Conservation (phyloP, 192 early-diverging fungal species). For the Gamsiella multidivaricata region DNA sequence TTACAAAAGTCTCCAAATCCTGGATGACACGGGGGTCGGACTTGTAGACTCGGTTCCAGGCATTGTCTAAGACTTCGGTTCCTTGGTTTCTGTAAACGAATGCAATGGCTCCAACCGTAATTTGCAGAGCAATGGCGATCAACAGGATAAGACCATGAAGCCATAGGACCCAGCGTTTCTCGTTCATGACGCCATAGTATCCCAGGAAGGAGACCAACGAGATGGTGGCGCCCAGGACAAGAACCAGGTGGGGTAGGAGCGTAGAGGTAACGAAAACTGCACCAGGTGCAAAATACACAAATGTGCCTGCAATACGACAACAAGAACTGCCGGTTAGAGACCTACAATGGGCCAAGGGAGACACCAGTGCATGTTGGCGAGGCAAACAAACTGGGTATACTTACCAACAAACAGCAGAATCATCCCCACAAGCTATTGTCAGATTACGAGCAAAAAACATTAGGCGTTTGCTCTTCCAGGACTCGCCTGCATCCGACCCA, state of each 20-base stretch:
- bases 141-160: slow-evolving; percentile 31
- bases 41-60: slow-evolving; percentile 48
- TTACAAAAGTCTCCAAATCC: slow-evolving; percentile 50
- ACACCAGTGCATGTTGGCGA: neutral
- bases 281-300: slow-evolving; percentile 46
- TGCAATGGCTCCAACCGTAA: slow-evolving; percentile 45
- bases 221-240: slow-evolving; percentile 43
- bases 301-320: slow-evolving; percentile 21
- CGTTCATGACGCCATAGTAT: slow-evolving; percentile 51
- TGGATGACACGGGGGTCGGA: slow-evolving; percentile 47
- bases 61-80: slow-evolving; percentile 36
- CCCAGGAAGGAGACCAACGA: slow-evolving; percentile 49
- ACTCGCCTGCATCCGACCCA: neutral
- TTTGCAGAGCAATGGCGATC: slow-evolving; percentile 48
- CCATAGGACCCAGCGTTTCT: slow-evolving; percentile 53
- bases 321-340: neutral
- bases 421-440: slow-evolving; percentile 44
- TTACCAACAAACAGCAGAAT: slow-evolving; percentile 49
- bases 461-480: neutral
- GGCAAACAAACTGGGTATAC: neutral
- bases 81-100: slow-evolving; percentile 50
- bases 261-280: slow-evolving; percentile 49
- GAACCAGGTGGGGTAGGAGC: slow-evolving; percentile 33
- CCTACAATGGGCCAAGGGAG: too few species aligned
- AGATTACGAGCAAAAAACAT: neutral